Conservation (phyloP, 768 basidiomycete species). For the Thelephora aurantiotincta region DNA sequence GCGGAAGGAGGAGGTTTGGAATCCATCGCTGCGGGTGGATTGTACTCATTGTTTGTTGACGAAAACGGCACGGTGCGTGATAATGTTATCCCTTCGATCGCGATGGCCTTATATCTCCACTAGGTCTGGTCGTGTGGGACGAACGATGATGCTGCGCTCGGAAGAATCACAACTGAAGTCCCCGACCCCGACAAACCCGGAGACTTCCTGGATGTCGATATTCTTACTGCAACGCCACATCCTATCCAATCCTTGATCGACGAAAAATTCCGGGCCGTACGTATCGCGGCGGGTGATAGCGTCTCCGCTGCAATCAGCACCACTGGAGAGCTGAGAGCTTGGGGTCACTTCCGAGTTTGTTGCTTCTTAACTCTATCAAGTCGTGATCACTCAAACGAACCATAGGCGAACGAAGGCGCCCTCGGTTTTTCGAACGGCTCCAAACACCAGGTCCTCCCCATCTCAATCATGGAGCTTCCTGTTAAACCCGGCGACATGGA, state of each 20-base stretch:
- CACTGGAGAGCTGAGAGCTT: conserved; percentile 71
- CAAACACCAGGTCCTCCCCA: conserved; percentile 55
- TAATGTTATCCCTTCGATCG: conserved; percentile 1
- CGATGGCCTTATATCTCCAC: neutral
- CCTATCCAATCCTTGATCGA: conserved; percentile 57
- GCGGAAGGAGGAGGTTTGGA: conserved; percentile 62
- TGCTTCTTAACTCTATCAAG: neutral
- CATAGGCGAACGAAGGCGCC: conserved; percentile 60
- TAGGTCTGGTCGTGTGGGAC: conserved; percentile 79
- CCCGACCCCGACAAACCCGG: conserved; percentile 45
- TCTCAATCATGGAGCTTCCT: conserved; percentile 40
- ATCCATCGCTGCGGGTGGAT: conserved; percentile 66
- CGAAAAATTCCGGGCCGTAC: conserved; percentile 74
- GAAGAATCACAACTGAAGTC: conserved; percentile 54
- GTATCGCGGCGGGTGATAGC: conserved; percentile 75
- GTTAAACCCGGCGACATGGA: conserved; percentile 53
- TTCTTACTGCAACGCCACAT: conserved; percentile 41
- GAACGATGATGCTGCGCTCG: conserved; percentile 83
- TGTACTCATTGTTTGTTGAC: conserved; percentile 83
- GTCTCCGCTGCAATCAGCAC: conserved; percentile 75
- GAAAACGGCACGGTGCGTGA: conserved; percentile 72
- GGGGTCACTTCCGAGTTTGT: conserved; percentile 82
- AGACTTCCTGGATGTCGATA: conserved; percentile 38
- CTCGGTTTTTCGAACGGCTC: conserved; percentile 69
- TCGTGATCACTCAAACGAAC: neutral